phyloP scores from a whole-genome alignment of 2,329 filamentous ascomycete species.

The Fusarium fujikuroi region DNA sequence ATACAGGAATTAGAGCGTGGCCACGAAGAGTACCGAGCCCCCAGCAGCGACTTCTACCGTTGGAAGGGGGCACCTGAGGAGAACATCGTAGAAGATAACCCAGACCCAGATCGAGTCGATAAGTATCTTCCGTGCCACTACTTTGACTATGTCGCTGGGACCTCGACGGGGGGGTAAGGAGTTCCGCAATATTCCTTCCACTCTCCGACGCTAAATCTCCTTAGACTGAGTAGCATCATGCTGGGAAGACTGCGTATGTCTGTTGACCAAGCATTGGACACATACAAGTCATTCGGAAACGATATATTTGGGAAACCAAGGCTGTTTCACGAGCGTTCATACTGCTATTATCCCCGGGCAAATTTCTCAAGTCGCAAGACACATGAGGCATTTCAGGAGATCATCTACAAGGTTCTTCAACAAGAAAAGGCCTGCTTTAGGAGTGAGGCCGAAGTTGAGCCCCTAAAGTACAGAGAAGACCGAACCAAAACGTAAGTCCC shows the following conservation, averaged over 20 bases:
- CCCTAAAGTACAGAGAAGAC: neutral
- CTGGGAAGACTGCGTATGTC: neutral
- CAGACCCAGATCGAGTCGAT: neutral
- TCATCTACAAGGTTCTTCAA: neutral
- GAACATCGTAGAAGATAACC: too few relatives aligned
- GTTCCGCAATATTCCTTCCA: too few relatives aligned
- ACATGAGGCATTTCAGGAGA: neutral
- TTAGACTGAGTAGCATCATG: neutral
- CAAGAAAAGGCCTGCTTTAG: too few relatives aligned
- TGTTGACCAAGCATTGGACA: neutral
- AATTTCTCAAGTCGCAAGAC: conserved; percentile 3
- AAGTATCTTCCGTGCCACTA: neutral
- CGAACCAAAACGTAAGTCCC: neutral
- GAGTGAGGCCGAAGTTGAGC: fast-evolving
- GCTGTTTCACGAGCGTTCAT: neutral
- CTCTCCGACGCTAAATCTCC: neutral
- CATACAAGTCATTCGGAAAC: neutral
- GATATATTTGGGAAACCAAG: neutral
- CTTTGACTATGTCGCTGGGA: neutral
- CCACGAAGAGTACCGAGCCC: neutral
- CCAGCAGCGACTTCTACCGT: neutral
- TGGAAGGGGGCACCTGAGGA: neutral
- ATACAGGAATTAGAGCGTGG: neutral
- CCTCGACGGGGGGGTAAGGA: neutral
- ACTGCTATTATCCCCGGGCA: neutral